phyloP scores from a whole-genome alignment of 192 early-diverging fungal species.

The Podila epicladia region DNA sequence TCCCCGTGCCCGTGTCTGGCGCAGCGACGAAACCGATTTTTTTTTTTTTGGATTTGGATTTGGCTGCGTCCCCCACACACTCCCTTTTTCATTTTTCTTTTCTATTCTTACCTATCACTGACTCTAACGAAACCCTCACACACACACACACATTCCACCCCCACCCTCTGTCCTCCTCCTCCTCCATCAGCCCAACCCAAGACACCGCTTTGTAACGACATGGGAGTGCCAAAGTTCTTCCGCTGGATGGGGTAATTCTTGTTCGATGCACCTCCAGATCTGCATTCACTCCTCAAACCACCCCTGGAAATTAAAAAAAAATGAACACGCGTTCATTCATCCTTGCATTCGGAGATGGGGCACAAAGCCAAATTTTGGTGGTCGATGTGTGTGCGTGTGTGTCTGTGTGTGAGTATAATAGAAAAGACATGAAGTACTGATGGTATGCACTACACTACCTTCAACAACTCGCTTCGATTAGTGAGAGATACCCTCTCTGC shows the following conservation, averaged over 20 bases:
- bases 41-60: background rate
- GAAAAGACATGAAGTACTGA: background rate
- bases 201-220: constrained; percentile 21
- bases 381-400: background rate
- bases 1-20: background rate
- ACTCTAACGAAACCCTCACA: background rate
- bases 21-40: background rate
- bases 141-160: background rate
- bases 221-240: constrained; percentile 96
- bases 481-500: constrained; percentile 96
- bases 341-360: too few species aligned
- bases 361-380: too few species aligned
- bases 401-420: background rate
- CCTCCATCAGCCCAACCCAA: background rate
- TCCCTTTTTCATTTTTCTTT: background rate
- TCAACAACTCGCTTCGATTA: constrained; percentile 27
- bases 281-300: background rate
- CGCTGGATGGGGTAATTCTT: constrained; percentile 86
- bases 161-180: background rate
- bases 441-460: background rate
- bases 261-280: background rate
- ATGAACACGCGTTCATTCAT: too few species aligned
- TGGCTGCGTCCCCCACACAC: constrained; percentile 2
- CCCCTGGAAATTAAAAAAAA: too few species aligned
- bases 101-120: background rate